These are phyloP conservation scores for Gracilariopsis chorda DNA, from an alignment of 23 red algal species.

Conservation along the genomic window DNA sequence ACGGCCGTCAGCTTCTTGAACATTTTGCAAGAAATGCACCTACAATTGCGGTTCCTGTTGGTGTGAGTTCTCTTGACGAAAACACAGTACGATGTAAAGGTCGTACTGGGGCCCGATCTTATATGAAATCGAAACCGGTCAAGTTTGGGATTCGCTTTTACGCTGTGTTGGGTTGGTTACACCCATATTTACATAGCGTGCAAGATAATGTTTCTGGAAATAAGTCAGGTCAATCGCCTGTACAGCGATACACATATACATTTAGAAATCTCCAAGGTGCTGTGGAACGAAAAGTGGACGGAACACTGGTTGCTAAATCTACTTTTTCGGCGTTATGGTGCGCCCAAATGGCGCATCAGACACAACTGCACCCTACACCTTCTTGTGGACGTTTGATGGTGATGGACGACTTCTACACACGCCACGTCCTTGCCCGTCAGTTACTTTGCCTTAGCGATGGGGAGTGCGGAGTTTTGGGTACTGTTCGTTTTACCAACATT, in stretches of 20 bases:
- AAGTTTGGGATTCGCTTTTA: conserved; percentile 17
- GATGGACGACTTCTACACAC: conserved; percentile 4
- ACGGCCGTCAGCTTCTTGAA: neutral
- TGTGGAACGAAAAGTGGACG: neutral
- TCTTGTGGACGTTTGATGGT: neutral
- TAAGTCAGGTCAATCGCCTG: neutral
- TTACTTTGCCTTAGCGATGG: neutral
- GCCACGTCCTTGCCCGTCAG: neutral
- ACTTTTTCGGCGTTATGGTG: neutral
- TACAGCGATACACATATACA: neutral
- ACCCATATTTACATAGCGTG: neutral
- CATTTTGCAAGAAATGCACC: conserved; percentile 10
- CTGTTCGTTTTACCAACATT: neutral
- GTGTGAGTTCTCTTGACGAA: conserved; percentile 1
- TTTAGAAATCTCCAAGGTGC: neutral
- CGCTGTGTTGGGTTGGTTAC: neutral
- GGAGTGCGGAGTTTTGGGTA: neutral
- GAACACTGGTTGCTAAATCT: neutral
- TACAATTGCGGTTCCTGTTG: neutral
- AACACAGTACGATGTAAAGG: neutral
- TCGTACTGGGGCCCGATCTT: neutral
- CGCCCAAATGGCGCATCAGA: conserved; percentile 1
- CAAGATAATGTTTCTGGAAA: neutral
- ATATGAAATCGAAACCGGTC: conserved; percentile 15
- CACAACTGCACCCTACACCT: neutral